Evolutionary conservation across 1,139 yeast genomes (phyloP), one percentile per base, ranked within the genome.

Genomic region (Debaryomyces sp.): DNA sequence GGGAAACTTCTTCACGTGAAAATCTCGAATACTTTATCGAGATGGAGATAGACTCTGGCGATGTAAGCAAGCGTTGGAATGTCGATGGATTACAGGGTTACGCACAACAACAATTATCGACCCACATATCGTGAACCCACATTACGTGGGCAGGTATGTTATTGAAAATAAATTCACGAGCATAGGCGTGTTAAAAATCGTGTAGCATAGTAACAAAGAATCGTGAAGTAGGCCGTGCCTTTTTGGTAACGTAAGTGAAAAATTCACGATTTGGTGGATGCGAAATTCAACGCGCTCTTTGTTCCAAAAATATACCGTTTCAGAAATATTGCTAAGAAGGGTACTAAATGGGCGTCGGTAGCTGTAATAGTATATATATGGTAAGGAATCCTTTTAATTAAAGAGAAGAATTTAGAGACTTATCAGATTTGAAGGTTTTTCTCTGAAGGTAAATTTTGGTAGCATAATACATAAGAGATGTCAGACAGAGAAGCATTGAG

Each of bases 401-500:
- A 8, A 30, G 18, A 10, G 10, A 13, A 30, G 9, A 12, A 27
- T 4, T 29, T 10, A 18, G 13, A 12, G 18, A 10, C 18, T 39
- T 29, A 39, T 39, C 42, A 39, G 33, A 39, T 30, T 39, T 26
- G 34, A 26, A 27, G 34, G 34, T 39, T 39, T 38, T 38, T 23
- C 26, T 18, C 38, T 18, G 15, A 10, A 7, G 35, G 38, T 18
- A 15, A 15, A 35, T 21, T 35, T 22, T 35, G 26, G 26, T 24
- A 38, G 21, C 21, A 40, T 29, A 27, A 27, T 35, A 22, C 12
- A 12, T 27, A 35, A 49, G 10, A 15, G 27, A 75, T 75, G 80
- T 74, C 78, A 36, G 80, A 77, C 59, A 65, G 64, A 59, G 80
- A 75, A 62, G 96, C 97, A 2, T 80, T 92, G 50, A 81, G 83